phyloP scores from a whole-genome alignment of 768 basidiomycete species.

The Mycena sanguinolenta region DNA sequence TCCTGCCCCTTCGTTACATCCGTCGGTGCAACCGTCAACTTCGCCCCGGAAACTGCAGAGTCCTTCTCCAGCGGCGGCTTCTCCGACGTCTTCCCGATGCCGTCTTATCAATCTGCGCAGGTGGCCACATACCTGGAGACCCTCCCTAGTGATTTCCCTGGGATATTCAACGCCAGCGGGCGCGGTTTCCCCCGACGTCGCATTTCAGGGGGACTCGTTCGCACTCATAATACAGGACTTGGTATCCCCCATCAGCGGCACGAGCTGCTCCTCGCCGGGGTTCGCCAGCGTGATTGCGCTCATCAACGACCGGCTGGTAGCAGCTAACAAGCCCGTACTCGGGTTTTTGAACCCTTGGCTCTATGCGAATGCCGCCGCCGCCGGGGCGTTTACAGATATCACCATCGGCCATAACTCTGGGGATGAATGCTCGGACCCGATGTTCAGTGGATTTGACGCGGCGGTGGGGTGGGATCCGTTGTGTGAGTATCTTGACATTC shows the following conservation, averaged over 20 bases:
- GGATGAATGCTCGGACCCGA: neutral
- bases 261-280: neutral
- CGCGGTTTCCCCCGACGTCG: too few species aligned
- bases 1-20: too few species aligned
- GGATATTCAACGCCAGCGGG: too few species aligned
- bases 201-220: neutral
- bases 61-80: too few species aligned
- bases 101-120: too few species aligned
- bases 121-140: too few species aligned
- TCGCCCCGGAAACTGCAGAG: too few species aligned
- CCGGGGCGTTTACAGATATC: neutral
- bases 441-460: slow-evolving; percentile 2
- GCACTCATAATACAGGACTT: neutral
- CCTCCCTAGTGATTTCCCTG: too few species aligned
- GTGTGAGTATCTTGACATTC: neutral
- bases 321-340: neutral
- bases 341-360: neutral
- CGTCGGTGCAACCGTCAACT: too few species aligned
- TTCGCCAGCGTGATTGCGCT: slow-evolving; percentile 6
- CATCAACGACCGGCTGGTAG: neutral
- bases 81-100: too few species aligned
- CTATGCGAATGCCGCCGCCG: neutral
- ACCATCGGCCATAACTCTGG: neutral
- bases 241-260: neutral
- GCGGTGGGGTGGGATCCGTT: neutral